Evolutionary conservation across 805 yeast species (phyloP), one percentile per base, ranked within the genome.

Genomic region (Candida hispaniensis): DNA sequence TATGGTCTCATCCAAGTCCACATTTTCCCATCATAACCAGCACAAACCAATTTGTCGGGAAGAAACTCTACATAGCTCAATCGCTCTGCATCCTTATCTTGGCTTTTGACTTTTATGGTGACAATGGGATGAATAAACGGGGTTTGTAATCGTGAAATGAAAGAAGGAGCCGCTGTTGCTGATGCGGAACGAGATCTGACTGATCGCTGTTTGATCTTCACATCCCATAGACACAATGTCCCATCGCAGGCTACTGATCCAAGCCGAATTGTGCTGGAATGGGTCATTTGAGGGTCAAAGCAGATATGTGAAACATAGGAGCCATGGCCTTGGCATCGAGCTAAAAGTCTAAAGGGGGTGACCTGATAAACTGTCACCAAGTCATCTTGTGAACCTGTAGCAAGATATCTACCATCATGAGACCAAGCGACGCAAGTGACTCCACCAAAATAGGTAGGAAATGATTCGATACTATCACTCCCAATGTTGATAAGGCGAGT

Each of bases 401-500:
- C 56, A 21, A 63, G 36, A 36, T 49, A 62, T 22, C 46, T 41
- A 39, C 73, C 75, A 23, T 77, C 80, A 10, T 70, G 71, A 1
- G 77, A 73, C 44, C 67, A 66, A 14, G 60, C 60, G 13, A 68
- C 50, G 44, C 71, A 65, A 18, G 67, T 54, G 7, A 76, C 55
- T 0, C 83, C 82, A 20, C 77, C 80, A 50, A 73, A 79, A 47
- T 73, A 75, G 20, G 77, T 67, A 4, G 80, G 72, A 19, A 71
- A 52, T 1, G 75, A 58, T 45, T 76, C 86, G 1, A 70, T 47
- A 4, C 67, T 39, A 41, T 69, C 72, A 5, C 48, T 51, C 14
- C 48, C 46, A 2, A 75, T 50, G 48, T 76, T 77, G 29, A 79
- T 57, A 11, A 79, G 45, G 29, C 79, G 56, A 15, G 75, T 56